Evolutionary conservation across 495 filamentous ascomycete genomes (phyloP).

Genomic region (Hapsidospora chrysogenum): DNA sequence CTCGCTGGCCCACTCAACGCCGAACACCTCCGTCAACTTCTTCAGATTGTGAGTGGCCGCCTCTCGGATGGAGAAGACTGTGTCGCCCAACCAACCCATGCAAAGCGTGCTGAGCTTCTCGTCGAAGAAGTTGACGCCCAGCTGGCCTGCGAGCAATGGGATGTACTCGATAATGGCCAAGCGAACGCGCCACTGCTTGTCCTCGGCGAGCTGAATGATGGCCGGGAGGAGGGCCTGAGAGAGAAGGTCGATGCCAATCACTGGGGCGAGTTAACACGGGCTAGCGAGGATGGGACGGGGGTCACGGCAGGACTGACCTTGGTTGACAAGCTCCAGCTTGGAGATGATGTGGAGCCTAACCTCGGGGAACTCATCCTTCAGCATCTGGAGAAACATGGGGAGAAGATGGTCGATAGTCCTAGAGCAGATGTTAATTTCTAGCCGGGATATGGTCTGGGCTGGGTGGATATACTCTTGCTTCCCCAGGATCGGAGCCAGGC

Average conservation of each 20-base stretch:
- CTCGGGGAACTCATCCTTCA: constrained; percentile 98
- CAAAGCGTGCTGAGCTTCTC: constrained; percentile 88
- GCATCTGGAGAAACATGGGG: constrained; percentile 98
- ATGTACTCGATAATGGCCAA: constrained; percentile 99
- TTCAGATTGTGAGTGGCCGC: constrained; percentile 93
- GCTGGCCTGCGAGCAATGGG: constrained; percentile 83
- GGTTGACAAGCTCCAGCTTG: constrained; percentile 93
- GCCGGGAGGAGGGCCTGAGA: constrained; percentile 93
- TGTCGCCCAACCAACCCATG: constrained; percentile 99
- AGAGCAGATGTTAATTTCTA: neutral
- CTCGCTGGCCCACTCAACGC: constrained; percentile 92
- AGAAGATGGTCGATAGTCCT: constrained; percentile 92
- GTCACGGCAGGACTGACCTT: constrained; percentile 38
- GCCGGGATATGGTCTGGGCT: too few relatives aligned
- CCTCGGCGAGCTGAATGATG: constrained; percentile 95
- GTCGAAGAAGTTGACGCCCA: constrained; percentile 96
- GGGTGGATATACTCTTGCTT: constrained; percentile 71
- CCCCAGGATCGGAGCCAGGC: constrained; percentile 88
- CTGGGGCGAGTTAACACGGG: constrained; percentile 23
- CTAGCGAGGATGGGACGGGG: constrained; percentile 4
- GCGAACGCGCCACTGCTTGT: constrained; percentile 98
- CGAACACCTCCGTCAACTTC: constrained; percentile 96
- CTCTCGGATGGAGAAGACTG: constrained; percentile 95
- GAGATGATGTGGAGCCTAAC: constrained; percentile 97
- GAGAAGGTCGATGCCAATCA: constrained; percentile 92